These are phyloP conservation scores for Penicillium polonicum DNA, from an alignment of 2,329 filamentous ascomycete genomes.

Conservation along the genomic window DNA sequence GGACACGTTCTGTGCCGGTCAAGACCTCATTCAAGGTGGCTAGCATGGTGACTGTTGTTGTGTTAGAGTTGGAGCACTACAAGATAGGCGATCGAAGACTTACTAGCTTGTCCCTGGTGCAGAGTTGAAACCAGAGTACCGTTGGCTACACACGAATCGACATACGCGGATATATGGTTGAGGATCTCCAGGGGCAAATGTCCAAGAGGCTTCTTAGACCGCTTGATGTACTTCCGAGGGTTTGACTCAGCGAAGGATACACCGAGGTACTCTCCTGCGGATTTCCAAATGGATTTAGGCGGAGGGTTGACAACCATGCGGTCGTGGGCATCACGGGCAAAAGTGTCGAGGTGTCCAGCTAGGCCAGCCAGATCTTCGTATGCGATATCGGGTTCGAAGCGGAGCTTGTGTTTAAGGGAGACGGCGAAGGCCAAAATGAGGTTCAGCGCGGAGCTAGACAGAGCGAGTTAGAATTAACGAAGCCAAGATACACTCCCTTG, in stretches of 20 bases:
- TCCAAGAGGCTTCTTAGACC: conserved; percentile 68
- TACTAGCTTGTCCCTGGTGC: conserved; percentile 42
- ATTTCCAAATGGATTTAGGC: conserved; percentile 59
- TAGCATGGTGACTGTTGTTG: conserved; percentile 55
- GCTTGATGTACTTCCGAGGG: conserved; percentile 74
- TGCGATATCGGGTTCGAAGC: conserved; percentile 76
- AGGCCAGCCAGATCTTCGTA: conserved; percentile 72
- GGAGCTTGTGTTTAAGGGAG: conserved; percentile 75
- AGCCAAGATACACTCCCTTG: background rate
- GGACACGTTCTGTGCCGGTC: conserved; percentile 71
- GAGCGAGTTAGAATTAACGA: conserved; percentile 10
- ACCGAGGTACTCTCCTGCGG: conserved; percentile 69
- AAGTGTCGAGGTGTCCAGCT: conserved; percentile 71
- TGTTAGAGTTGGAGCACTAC: conserved; percentile 6
- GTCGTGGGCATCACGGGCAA: conserved; percentile 62
- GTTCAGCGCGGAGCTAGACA: conserved; percentile 62
- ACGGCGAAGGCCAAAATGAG: conserved; percentile 75
- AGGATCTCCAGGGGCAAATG: conserved; percentile 83
- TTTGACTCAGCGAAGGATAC: conserved; percentile 75
- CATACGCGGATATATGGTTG: conserved; percentile 66
- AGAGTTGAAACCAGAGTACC: conserved; percentile 37
- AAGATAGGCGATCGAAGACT: conserved; percentile 11
- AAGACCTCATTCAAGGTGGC: conserved; percentile 69
- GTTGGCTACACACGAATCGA: conserved; percentile 58
- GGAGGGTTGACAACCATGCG: conserved; percentile 34